Conservation (phyloP, 805 yeast genomes). For the Nakazawaea ishiwadae region DNA sequence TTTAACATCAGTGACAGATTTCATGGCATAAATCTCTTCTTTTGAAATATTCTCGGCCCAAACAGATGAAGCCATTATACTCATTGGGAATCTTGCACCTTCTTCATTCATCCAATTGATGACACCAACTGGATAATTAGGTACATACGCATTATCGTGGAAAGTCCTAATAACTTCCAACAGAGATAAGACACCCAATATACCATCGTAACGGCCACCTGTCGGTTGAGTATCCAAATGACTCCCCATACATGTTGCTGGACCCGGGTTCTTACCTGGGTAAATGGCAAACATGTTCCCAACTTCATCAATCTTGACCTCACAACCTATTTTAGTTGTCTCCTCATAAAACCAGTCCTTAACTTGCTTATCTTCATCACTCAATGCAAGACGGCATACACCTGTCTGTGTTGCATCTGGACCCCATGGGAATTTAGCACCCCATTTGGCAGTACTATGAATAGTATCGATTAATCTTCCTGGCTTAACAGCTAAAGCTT, state of each 20-base stretch:
- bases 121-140: conserved; percentile 63
- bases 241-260: conserved; percentile 67
- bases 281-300: conserved; percentile 67
- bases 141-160: conserved; percentile 50
- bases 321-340: conserved; percentile 49
- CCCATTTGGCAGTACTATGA: conserved; percentile 58
- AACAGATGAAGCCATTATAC: conserved; percentile 62
- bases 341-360: conserved; percentile 63
- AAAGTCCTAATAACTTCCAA: conserved; percentile 63
- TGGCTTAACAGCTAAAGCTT: conserved; percentile 20
- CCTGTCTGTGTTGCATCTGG: conserved; percentile 54
- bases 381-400: conserved; percentile 58
- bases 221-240: conserved; percentile 77
- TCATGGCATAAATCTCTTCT: conserved; percentile 45
- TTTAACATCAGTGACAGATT: conserved; percentile 48
- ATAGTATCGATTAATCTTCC: conserved; percentile 53
- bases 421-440: conserved; percentile 65
- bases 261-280: conserved; percentile 46
- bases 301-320: conserved; percentile 53
- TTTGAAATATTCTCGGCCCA: conserved; percentile 52
- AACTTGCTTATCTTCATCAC: conserved; percentile 58
- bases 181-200: conserved; percentile 63
- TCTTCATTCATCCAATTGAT: conserved; percentile 76
- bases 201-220: conserved; percentile 76
- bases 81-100: conserved; percentile 72